Evolutionary conservation across 73 alveolate species (phyloP).

Genomic region (Stentor roeselii): DNA sequence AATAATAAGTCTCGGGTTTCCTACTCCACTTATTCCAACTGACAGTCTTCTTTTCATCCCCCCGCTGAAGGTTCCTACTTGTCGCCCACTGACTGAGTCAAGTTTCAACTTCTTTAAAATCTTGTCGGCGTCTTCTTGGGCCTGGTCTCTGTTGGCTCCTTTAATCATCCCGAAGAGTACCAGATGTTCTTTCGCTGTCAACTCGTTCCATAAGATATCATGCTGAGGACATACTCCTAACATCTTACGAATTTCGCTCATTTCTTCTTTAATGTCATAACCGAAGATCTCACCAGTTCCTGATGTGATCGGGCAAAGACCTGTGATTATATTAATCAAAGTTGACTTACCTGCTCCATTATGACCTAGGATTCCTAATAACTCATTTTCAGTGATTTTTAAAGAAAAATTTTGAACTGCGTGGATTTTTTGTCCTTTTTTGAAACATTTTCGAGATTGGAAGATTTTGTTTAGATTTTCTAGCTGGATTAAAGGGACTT

Average conservation of each 20-base stretch:
- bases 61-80: slow-evolving; percentile 82
- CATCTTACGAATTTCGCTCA: slow-evolving; percentile 64
- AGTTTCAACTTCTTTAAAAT: slow-evolving; percentile 53
- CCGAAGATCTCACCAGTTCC: slow-evolving; percentile 75
- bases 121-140: slow-evolving; percentile 51
- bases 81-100: slow-evolving; percentile 48
- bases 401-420: slow-evolving; percentile 43
- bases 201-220: slow-evolving; percentile 81
- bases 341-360: slow-evolving; percentile 94
- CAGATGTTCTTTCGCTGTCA: slow-evolving; percentile 85
- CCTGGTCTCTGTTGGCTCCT: slow-evolving; percentile 52
- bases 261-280: slow-evolving; percentile 54
- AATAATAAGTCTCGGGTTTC: slow-evolving; percentile 75
- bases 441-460: neutral
- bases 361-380: slow-evolving; percentile 73
- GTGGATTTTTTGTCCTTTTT: slow-evolving; percentile 33
- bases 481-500: neutral
- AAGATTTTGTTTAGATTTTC: neutral
- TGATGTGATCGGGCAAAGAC: slow-evolving; percentile 54
- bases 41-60: slow-evolving; percentile 97
- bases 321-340: slow-evolving; percentile 70
- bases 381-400: slow-evolving; percentile 47
- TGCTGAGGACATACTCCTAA: slow-evolving; percentile 85
- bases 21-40: slow-evolving; percentile 86
- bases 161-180: slow-evolving; percentile 61